Evolutionary conservation across 2,329 filamentous ascomycete species (phyloP), one percentile per base, ranked within the genome.

Genomic region (Penicillium italicum): DNA sequence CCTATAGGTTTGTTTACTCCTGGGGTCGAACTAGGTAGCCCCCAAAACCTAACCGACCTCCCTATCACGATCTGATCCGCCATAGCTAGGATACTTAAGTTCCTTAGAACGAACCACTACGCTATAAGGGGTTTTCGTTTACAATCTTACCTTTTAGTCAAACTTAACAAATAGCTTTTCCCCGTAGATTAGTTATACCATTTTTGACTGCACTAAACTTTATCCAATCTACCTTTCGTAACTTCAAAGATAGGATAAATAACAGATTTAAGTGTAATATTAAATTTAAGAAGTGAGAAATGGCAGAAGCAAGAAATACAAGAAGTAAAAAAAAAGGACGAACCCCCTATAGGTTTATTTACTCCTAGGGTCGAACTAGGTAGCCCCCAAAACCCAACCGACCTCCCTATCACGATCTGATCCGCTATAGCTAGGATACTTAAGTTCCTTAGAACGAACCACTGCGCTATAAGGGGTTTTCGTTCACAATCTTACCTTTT

Each of bases 61-160:
- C 34, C n/a, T 37, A 20, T 20, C 34, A 37, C 34, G n/a, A 37
- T n/a, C n/a, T 6, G n/a, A 9, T 5, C 34, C 18, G 3, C 4
- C 4, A n/a, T n/a, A n/a, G 16, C 1, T 6, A n/a, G 33, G 7
- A n/a, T 12, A 4, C 16, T n/a, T 1, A n/a, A 12, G 2, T 9
- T 36, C 16, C 7, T 1, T 1, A 18, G 34, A 4, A 36, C 2
- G 4, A 11, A 4, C 9, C n/a, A 20, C 34, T 37, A 1, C 2
- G 4, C n/a, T 18, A 18, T 18, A 37, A 20, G 34, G 34, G n/a
- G n/a, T 3, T 11, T 36, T 10, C n/a, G 1, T 36, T 36, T 3
- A 18, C 1, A 5, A 6, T 12, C 9, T 14, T 7, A 2, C 14
- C 12, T 0, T 34, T 34, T 9, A 3, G 16, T 34, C 8, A 34